Evolutionary conservation across 768 basidiomycete genomes (phyloP).

Genomic region (Basidioascus undulatus): DNA sequence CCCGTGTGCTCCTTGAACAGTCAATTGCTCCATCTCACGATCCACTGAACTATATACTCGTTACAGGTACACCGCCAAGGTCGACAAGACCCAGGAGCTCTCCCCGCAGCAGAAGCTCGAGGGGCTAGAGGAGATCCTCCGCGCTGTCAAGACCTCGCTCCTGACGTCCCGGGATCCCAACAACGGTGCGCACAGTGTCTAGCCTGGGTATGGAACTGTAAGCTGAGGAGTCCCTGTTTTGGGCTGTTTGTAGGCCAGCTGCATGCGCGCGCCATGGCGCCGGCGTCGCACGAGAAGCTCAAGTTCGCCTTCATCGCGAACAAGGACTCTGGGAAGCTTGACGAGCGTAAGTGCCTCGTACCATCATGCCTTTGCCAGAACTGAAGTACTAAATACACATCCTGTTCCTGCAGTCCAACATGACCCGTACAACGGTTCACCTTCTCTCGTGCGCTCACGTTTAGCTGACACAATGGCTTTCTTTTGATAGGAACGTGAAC

Average conservation of each 20-base stretch:
- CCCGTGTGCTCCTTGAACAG: too few species aligned
- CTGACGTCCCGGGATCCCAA: conserved; percentile 7
- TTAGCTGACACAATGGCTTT: too few species aligned
- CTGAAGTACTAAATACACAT: too few species aligned
- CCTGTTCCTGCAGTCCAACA: too few species aligned
- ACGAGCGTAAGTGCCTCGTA: conserved; percentile 8
- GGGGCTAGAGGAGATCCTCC: conserved; percentile 8
- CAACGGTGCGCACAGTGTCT: conserved; percentile 8
- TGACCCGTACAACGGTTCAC: too few species aligned
- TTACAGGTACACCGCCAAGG: conserved; percentile 11
- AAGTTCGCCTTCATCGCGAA: conserved; percentile 13
- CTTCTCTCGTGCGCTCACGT: too few species aligned
- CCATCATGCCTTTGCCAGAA: too few species aligned
- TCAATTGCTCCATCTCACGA: too few species aligned
- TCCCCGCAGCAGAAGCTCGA: conserved; percentile 6
- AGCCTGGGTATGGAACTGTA: neutral
- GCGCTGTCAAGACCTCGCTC: conserved; percentile 10
- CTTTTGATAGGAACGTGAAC: conserved; percentile 10
- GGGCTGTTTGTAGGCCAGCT: too few species aligned
- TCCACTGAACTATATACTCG: too few species aligned
- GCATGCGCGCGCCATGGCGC: conserved; percentile 12
- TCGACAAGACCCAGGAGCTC: neutral
- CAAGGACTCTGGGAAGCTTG: conserved; percentile 13
- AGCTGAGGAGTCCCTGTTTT: too few species aligned
- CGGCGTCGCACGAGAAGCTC: conserved; percentile 11